Evolutionary conservation across 2,329 filamentous ascomycete species (phyloP).

Genomic region (Phoma sp.): DNA sequence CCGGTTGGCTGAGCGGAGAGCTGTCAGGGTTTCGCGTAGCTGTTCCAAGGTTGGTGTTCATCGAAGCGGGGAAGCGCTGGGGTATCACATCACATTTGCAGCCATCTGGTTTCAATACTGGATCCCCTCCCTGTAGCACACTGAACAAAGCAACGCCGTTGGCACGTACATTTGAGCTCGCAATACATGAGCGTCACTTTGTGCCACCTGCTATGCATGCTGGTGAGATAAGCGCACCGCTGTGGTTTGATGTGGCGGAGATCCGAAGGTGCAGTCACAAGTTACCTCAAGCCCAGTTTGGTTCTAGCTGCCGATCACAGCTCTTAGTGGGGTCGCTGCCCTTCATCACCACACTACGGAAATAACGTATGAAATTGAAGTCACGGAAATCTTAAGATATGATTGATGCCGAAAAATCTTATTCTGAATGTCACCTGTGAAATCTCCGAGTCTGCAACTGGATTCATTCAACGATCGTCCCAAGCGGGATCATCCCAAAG

Average conservation of each 20-base stretch:
- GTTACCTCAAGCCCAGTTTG: neutral
- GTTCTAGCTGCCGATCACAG: slow-evolving; percentile 7
- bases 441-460: no score
- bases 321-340: neutral
- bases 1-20: slow-evolving; percentile 18
- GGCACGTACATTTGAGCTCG: neutral
- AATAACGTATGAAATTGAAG: neutral
- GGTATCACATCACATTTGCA: slow-evolving; percentile 10
- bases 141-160: neutral
- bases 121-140: neutral
- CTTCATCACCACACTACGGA: neutral
- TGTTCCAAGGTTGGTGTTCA: slow-evolving; percentile 19
- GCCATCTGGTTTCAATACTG: neutral
- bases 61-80: slow-evolving; percentile 28
- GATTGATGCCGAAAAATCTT: no score
- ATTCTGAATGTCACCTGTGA: no score
- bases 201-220: neutral
- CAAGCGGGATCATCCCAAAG: no score
- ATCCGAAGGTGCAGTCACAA: neutral
- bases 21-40: slow-evolving; percentile 23
- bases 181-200: neutral
- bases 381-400: no score
- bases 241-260: neutral
- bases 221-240: neutral
- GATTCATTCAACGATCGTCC: no score